Conservation (phyloP, 164 flowering plant species). For the Kingdonia uniflora region DNA sequence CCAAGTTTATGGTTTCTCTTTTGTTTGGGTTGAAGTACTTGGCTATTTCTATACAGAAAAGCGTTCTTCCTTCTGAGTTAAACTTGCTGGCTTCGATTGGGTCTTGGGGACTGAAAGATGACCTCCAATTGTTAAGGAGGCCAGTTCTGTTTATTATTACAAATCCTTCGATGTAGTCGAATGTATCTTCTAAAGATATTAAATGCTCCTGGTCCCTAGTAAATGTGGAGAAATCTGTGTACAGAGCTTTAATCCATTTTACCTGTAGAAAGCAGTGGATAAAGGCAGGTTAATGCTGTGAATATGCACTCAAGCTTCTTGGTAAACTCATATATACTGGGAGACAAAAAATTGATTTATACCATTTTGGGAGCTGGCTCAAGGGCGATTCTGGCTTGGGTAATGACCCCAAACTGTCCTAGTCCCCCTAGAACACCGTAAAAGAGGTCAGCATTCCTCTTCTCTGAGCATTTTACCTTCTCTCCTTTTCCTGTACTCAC, state of each 20-base stretch:
- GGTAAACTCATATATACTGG: neutral
- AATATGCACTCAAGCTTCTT: neutral
- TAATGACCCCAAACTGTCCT: conserved; percentile 92
- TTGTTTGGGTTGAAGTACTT: conserved; percentile 56
- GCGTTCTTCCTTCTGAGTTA: conserved; percentile 60
- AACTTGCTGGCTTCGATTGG: conserved; percentile 63
- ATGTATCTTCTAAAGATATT: conserved; percentile 43
- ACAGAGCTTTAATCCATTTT: conserved; percentile 77
- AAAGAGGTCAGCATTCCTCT: conserved; percentile 64
- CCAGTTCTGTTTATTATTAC: conserved; percentile 75
- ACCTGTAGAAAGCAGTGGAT: conserved; percentile 41
- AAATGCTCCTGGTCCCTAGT: conserved; percentile 70
- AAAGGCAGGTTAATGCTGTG: neutral
- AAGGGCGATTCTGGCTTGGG: conserved; percentile 70
- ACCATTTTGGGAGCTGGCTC: conserved; percentile 79
- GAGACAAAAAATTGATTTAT: conserved; percentile 9
- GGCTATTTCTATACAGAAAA: conserved; percentile 77
- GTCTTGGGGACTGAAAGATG: conserved; percentile 62
- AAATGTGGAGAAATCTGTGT: conserved; percentile 60
- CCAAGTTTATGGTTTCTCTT: conserved; percentile 36
- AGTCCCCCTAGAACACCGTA: conserved; percentile 79
- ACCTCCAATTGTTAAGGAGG: conserved; percentile 75
- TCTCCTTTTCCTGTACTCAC: conserved; percentile 84
- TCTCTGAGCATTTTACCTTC: conserved; percentile 51
- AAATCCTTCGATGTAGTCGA: conserved; percentile 89